Evolutionary conservation across 2,329 filamentous ascomycete species (phyloP), one percentile per base, ranked within the genome.

Genomic region (Monilinia laxa): DNA sequence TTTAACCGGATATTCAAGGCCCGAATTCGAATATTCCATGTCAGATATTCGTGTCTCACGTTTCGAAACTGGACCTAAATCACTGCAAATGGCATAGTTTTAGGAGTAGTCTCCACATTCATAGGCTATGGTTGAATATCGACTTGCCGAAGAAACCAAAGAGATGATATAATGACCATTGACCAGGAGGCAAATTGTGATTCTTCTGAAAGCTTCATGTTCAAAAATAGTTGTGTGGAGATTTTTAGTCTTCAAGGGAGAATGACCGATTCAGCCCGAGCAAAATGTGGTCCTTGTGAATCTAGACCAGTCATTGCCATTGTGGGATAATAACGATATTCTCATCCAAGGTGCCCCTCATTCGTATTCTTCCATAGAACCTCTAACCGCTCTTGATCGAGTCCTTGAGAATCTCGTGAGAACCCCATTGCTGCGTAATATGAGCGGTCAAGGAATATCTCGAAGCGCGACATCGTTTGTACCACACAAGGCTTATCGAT

Each of bases 401-500:
- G 35, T 49, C 52, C 25, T 10, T 64, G 0, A n/a, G n/a, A 25
- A 25, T 9, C 20, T 16, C 42, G 5, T 14, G 5, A 35, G 31
- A 35, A 35, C 42, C 20, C 45, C 6, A 16, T 25, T 16, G 47
- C 42, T 49, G 54, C 53, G 38, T 49, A 51, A 49, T 58, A 51
- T 42, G 63, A 65, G 63, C 53, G 63, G 63, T 65, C 53, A 65
- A 58, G 18, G 12, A 51, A 65, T 38, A 31, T 45, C 11, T 23
- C 12, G n/a, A 14, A 64, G 20, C 40, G 35, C 14, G 10, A 23
- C 20, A 53, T 42, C 40, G 25, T n/a, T 18, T 47, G 47, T 53
- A 31, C 20, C n/a, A 55, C 38, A 23, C 20, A n/a, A 23, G 25
- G 51, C 64, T 65, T 65, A 60, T 65, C 64, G 64, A 65, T 65